phyloP scores from a whole-genome alignment of 2,329 filamentous ascomycete species.

The Didymellaceae sp. region DNA sequence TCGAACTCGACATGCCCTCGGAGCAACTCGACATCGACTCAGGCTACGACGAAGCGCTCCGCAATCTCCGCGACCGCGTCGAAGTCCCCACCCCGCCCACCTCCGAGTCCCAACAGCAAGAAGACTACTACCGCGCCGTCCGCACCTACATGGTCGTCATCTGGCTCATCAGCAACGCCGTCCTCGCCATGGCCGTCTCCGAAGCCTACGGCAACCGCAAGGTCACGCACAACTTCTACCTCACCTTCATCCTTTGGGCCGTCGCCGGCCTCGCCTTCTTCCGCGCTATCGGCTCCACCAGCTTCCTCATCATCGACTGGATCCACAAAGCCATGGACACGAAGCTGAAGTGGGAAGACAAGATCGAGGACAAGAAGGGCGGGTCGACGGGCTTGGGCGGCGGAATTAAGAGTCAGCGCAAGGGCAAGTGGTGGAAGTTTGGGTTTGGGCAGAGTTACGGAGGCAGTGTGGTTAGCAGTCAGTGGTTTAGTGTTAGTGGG shows the following conservation, averaged over 20 bases:
- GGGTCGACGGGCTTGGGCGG: constrained; percentile 36
- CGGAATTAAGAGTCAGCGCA: constrained; percentile 34
- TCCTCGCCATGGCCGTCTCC: constrained; percentile 90
- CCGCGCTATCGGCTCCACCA: constrained; percentile 79
- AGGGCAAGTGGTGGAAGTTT: constrained; percentile 26
- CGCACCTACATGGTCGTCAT: constrained; percentile 96
- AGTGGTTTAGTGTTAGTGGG: constrained; percentile 46
- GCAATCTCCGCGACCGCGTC: constrained; percentile 91
- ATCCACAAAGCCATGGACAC: constrained; percentile 89
- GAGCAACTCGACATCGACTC: constrained; percentile 98
- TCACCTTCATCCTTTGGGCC: constrained; percentile 90
- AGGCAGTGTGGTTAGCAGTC: constrained; percentile 42
- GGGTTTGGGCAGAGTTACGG: constrained; percentile 21
- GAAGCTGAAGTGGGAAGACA: constrained; percentile 66
- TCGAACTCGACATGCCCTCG: constrained; percentile 95
- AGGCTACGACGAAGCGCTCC: constrained; percentile 94
- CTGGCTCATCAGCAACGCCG: constrained; percentile 92
- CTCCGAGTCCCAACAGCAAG: constrained; percentile 84
- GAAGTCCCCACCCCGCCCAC: constrained; percentile 71
- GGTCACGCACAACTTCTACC: constrained; percentile 84
- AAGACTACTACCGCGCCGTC: constrained; percentile 98
- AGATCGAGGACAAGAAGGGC: constrained; percentile 39
- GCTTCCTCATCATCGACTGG: constrained; percentile 83
- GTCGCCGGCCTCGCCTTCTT: constrained; percentile 88
- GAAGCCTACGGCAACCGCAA: constrained; percentile 79